These are phyloP conservation scores for Pythium brachiatum DNA, from an alignment of 352 stramenopile species.

Conservation along the genomic window DNA sequence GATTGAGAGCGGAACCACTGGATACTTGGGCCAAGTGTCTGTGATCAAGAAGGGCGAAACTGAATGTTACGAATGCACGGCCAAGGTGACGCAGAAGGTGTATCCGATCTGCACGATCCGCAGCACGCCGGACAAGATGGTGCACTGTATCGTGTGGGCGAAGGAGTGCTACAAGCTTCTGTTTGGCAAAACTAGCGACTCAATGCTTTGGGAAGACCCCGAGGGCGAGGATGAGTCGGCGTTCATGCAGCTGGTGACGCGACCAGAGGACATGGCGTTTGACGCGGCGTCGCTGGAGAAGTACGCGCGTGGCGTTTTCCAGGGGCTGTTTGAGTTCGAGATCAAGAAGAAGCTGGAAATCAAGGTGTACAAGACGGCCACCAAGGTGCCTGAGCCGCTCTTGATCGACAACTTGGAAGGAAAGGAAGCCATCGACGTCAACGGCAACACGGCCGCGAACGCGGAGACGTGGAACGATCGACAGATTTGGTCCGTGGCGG, in stretches of 20 bases:
- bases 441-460: slow-evolving; percentile 21
- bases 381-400: slow-evolving; percentile 85
- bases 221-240: slow-evolving; percentile 76
- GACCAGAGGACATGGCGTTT: slow-evolving; percentile 37
- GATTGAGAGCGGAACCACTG: slow-evolving; percentile 98
- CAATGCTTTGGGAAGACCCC: slow-evolving; percentile 95
- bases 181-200: slow-evolving; percentile 81
- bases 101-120: slow-evolving; percentile 99
- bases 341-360: slow-evolving; percentile 96
- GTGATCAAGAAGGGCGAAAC: slow-evolving; percentile 97
- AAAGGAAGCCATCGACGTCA: slow-evolving; percentile 17
- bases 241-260: slow-evolving; percentile 80
- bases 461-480: slow-evolving; percentile 67
- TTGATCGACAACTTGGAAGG: slow-evolving; percentile 44
- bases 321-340: slow-evolving; percentile 93
- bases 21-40: slow-evolving; percentile 97
- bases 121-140: slow-evolving; percentile 97
- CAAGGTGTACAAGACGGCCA: slow-evolving; percentile 95
- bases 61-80: slow-evolving; percentile 99
- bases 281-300: slow-evolving; percentile 42
- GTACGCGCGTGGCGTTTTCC: slow-evolving; percentile 81
- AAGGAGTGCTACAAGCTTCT: slow-evolving; percentile 90
- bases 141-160: slow-evolving; percentile 99
- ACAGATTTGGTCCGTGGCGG: slow-evolving; percentile 82
- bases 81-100: slow-evolving; percentile 94